These are phyloP conservation scores for Panaeolus cyanescens DNA, from an alignment of 768 basidiomycete genomes.

Conservation along the genomic window DNA sequence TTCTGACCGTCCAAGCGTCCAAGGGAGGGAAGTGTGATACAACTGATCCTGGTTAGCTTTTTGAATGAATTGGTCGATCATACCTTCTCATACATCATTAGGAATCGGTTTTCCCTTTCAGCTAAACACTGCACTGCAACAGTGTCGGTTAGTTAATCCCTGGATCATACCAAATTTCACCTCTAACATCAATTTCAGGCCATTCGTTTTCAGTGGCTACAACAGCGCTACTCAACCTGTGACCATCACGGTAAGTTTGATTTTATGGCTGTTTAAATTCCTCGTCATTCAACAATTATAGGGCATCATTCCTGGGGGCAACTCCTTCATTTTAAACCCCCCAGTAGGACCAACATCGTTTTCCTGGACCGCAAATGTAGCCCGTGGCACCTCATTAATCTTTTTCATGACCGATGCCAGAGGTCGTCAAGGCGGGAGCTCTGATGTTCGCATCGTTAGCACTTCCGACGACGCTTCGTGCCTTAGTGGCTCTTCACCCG, in stretches of 20 bases:
- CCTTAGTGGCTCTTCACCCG: constrained; percentile 52
- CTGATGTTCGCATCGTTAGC: constrained; percentile 51
- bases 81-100: constrained; percentile 16
- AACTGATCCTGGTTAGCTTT: constrained; percentile 37
- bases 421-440: constrained; percentile 59
- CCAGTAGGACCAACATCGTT: constrained; percentile 39
- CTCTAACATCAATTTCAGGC: constrained; percentile 29
- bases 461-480: constrained; percentile 52
- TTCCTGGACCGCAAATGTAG: constrained; percentile 59
- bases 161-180: constrained; percentile 5
- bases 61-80: neutral
- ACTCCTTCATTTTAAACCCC: constrained; percentile 45
- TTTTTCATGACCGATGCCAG: constrained; percentile 56
- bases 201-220: constrained; percentile 49
- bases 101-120: constrained; percentile 47
- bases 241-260: constrained; percentile 46
- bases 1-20: constrained; percentile 51
- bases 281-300: constrained; percentile 20
- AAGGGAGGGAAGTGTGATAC: constrained; percentile 54
- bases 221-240: constrained; percentile 50
- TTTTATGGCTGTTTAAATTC: neutral
- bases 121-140: constrained; percentile 53
- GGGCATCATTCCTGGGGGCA: constrained; percentile 68
- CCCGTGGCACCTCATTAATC: constrained; percentile 57
- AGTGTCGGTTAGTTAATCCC: constrained; percentile 54